Percentiles rank a stretch among this genome's conserved stretches.
phyloP scores from a whole-genome alignment of 129 eudicot species.

The carrot (Daucus carota) region DH1_v3.0 NC_030384.2:47728501-47729000 shows the following conservation, averaged over 20 bases:
- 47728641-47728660: not conserved
- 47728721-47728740: constrained; percentile 78
- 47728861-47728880: not conserved
- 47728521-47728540: not conserved
- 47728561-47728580: not conserved
- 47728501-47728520: not conserved
- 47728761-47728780: constrained; percentile 38
- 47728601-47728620: not conserved
- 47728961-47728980: not conserved
- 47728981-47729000: not conserved
- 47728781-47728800: constrained; percentile 68
- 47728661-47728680: constrained; percentile 38
- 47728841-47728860: constrained; percentile 48
- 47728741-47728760: constrained; percentile 93
- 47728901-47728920: not conserved
- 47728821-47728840: constrained; percentile 83
- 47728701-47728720: constrained; percentile 67
- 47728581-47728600: not conserved
- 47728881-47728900: not conserved
- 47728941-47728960: not conserved
- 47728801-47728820: constrained; percentile 82
- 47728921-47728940: not conserved
- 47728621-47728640: not conserved
- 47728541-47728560: not conserved
- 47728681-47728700: constrained; percentile 98